A percentile compares a stretch with the other conserved stretches of the same genome.
Evolutionary conservation across 208 protist genomes (phyloP).

Genomic region (Trichomonas gallinae): DNA sequence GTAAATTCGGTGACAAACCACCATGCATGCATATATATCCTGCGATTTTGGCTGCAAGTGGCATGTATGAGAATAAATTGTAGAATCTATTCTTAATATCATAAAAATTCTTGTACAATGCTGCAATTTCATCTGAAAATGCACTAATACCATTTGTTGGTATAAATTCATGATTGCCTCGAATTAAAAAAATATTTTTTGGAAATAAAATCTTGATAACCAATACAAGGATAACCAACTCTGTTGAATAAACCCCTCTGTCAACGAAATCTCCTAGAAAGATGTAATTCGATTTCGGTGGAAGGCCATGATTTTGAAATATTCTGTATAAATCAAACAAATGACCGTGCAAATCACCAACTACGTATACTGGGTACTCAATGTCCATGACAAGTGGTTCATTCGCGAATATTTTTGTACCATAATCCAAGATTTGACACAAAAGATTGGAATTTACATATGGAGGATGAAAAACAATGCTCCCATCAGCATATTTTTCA

Average conservation of each 20-base stretch:
- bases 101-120: neutral
- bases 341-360: constrained; percentile 40
- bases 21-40: constrained; percentile 77
- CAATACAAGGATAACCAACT: constrained; percentile 27
- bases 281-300: constrained; percentile 87
- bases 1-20: constrained; percentile 88
- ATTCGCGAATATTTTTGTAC: neutral
- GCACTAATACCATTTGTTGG: neutral
- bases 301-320: constrained; percentile 55
- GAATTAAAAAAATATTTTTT: constrained; percentile 64
- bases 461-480: neutral
- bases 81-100: neutral
- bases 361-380: neutral
- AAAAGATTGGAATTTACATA: neutral
- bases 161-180: constrained; percentile 66
- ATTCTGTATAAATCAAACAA: constrained; percentile 58
- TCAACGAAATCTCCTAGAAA: constrained; percentile 61
- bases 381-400: neutral
- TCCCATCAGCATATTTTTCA: neutral
- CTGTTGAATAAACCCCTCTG: constrained; percentile 28
- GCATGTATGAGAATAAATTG: neutral
- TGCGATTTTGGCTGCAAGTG: neutral
- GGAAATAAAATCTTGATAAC: constrained; percentile 54
- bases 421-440: neutral
- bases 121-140: neutral